These are phyloP conservation scores for Sarocladium strictum DNA, from an alignment of 2,329 filamentous ascomycete species.

Conservation along the genomic window DNA sequence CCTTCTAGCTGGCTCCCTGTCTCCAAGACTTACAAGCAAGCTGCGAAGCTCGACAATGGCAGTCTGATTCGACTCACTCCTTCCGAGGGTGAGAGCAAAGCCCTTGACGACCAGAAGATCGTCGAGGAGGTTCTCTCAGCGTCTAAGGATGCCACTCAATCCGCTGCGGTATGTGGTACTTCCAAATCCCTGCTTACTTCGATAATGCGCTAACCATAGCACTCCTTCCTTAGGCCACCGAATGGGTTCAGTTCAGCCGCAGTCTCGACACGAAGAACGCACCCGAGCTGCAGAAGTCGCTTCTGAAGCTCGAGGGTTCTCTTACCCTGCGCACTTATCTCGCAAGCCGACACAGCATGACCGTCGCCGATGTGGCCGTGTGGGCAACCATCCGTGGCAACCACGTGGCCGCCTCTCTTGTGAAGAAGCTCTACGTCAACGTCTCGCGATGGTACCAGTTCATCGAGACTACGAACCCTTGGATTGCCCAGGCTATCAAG, in stretches of 20 bases:
- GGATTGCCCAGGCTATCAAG: background rate
- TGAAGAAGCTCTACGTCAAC: constrained; percentile 45
- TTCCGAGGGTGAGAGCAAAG: background rate
- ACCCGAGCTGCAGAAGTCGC: background rate
- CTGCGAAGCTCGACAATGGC: background rate
- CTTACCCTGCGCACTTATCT: constrained; percentile 82
- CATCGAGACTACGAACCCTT: constrained; percentile 54
- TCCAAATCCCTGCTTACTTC: background rate
- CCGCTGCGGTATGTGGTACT: background rate
- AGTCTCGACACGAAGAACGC: background rate
- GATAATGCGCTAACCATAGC: background rate
- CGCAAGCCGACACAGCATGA: constrained; percentile 65
- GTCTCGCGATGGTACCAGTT: constrained; percentile 82
- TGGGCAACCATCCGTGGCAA: constrained; percentile 68
- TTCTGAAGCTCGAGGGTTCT: constrained; percentile 67
- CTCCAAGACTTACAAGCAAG: background rate
- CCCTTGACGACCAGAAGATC: background rate
- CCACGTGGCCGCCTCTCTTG: constrained; percentile 72
- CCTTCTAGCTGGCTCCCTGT: background rate
- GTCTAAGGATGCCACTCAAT: background rate
- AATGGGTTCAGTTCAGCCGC: background rate
- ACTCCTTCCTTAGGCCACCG: background rate
- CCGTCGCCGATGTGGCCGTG: constrained; percentile 71
- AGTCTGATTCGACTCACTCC: background rate
- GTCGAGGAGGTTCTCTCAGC: background rate